Evolutionary conservation across 257 asterid species (phyloP).

Genomic region (Galeopsis tetrahit): DNA sequence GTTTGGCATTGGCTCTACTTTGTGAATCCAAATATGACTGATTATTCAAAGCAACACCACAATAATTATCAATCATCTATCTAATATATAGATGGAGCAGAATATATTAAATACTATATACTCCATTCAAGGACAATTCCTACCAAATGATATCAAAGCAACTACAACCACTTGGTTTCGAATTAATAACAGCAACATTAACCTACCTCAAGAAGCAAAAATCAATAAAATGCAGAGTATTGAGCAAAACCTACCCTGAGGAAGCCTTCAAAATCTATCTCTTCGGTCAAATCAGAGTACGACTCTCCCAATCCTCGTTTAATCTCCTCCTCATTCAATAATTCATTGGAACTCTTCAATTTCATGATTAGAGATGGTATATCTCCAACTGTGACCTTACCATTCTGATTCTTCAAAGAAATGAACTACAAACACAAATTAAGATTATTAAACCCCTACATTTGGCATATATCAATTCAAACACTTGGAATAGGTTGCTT

Average conservation of each 20-base stretch:
- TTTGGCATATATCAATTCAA: slow-evolving; percentile 29
- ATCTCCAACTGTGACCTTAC: slow-evolving; percentile 72
- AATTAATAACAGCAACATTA: slow-evolving; percentile 20
- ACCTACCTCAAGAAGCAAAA: slow-evolving; percentile 7
- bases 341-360: slow-evolving; percentile 61
- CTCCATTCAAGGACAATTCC: slow-evolving; percentile 10
- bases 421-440: slow-evolving; percentile 52
- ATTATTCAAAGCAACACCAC: slow-evolving; percentile 36
- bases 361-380: slow-evolving; percentile 75
- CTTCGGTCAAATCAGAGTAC: slow-evolving; percentile 52
- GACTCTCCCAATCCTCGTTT: slow-evolving; percentile 56
- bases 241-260: slow-evolving; percentile 63
- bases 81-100: slow-evolving; percentile 25
- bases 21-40: slow-evolving; percentile 83
- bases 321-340: slow-evolving; percentile 72
- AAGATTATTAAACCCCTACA: slow-evolving; percentile 23
- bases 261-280: slow-evolving; percentile 93
- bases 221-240: slow-evolving; percentile 10
- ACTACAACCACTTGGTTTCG: slow-evolving; percentile 14
- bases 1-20: slow-evolving; percentile 62
- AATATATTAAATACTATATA: neutral
- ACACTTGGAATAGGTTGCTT: slow-evolving; percentile 29
- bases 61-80: slow-evolving; percentile 32
- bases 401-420: slow-evolving; percentile 69
- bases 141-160: slow-evolving; percentile 14